Base-by-base conservation (phyloP, 2,329 filamentous ascomycete species). In the Colletotrichum sp. region DNA sequence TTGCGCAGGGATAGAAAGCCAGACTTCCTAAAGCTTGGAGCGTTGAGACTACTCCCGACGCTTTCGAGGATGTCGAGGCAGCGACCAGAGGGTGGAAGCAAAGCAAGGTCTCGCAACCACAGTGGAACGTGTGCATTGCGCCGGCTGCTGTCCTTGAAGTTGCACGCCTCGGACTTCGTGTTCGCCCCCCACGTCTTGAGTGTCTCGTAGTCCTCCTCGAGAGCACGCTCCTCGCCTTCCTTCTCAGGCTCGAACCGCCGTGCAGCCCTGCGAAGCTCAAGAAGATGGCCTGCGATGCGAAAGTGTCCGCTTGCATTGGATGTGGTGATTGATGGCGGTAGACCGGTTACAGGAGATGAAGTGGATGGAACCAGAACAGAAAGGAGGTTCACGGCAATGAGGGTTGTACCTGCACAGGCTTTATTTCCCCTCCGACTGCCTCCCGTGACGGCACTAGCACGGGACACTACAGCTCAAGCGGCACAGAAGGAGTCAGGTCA, bases 171-270 rank as follows among this genome's bases (percentile, higher is more conserved):
- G 3, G 87, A 87, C 75, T 88, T 87, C 16, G 91, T 91, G 77
- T 93, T 92, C 5, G 84, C 83, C 80, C 92, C 89, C 26, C 94
- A 83, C 26, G 83, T 83, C 64, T 85, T 83, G 76, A 93, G 83
- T 24, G 82, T 79, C 68, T 86, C 86, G 78, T 92, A 90, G 73
- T 93, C 92, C 34, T 82, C 82, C 77, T 92, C 89, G 60, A 94
- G 84, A 77, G 89, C 87, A 36, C 80, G 83, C 83, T 93, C 89
- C 71, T 93, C 89, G 78, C 87, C 87, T 75, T 87, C 87, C 78
- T 90, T 89, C 82, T 94, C 93, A 34, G 87, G 85, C 71, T 85
- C 84, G 36, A 95, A 86, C 61, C 95, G 83, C 77, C 90, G 88
- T 26, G 36, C 7, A 39, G 36, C 36, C 8, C 16, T 18, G 4